phyloP scores from a whole-genome alignment of 768 basidiomycete genomes.

The Suillus discolor region DNA sequence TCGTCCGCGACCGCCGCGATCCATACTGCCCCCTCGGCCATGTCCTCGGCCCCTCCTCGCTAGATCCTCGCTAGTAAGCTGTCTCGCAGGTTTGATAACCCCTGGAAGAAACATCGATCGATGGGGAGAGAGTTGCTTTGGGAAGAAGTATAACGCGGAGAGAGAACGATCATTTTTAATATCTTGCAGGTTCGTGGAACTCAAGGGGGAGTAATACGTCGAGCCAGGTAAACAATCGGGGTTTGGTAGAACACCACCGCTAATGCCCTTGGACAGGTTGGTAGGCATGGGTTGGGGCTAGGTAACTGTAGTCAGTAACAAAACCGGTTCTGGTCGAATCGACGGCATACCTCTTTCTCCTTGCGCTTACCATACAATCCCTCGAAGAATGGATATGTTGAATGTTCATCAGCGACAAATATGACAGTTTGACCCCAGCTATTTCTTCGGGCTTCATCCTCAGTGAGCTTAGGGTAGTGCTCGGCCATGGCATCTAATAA shows the following conservation, averaged over 20 bases:
- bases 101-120: conserved; percentile 82
- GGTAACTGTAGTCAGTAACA: conserved; percentile 13
- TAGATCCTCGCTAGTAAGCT: conserved; percentile 71
- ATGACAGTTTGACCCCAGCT: conserved; percentile 81
- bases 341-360: conserved; percentile 60
- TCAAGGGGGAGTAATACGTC: conserved; percentile 80
- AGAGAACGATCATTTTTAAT: conserved; percentile 86
- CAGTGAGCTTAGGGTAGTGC: conserved; percentile 64
- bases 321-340: background rate
- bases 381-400: conserved; percentile 86
- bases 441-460: conserved; percentile 83
- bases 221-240: conserved; percentile 91
- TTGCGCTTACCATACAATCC: conserved; percentile 90
- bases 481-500: conserved; percentile 82
- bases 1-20: conserved; percentile 37
- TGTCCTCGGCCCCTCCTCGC: conserved; percentile 53
- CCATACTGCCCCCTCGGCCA: conserved; percentile 45
- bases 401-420: conserved; percentile 83
- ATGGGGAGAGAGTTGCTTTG: conserved; percentile 84
- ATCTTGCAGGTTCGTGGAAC: conserved; percentile 64
- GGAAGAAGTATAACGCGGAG: conserved; percentile 88
- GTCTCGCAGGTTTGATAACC: conserved; percentile 55
- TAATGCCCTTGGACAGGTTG: conserved; percentile 74
- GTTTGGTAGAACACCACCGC: conserved; percentile 79
- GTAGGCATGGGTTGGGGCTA: conserved; percentile 79